Evolutionary conservation across 2,329 filamentous ascomycete species (phyloP), one percentile per base, ranked within the genome.

Genomic region (Seiridium unicorne): DNA sequence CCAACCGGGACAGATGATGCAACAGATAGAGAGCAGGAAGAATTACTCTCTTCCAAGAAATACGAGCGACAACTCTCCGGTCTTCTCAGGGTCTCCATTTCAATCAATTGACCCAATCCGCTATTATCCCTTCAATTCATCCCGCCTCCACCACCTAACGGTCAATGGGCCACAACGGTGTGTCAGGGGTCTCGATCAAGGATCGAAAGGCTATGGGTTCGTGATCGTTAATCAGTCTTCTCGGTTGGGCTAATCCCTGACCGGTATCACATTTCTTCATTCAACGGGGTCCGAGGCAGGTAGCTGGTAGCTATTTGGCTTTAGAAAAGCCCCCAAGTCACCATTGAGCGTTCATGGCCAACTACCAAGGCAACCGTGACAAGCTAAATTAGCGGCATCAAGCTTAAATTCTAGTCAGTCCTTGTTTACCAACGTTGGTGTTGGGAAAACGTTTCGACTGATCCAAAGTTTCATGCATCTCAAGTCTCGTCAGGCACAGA

Each of bases 391-490:
- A 7, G 38, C 38, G 38, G 38, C 13, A 13, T 42, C 38, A 8
- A 42, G 38, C 13, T 42, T 42, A 7, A 7, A 8, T 42, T 7
- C 38, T 8, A 13, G 7, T 42, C 49, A 35, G 38, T 53, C 31
- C 5, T 36, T 10, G 32, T 38, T 5, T 13, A 35, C 49, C 34
- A 8, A 34, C 49, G n/a, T 31, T 26, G 8, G 8, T 35, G 35
- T 35, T 11, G 35, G 10, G 18, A 34, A 55, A 9, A 26, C n/a
- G 53, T 55, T 55, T 55, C 53, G 40, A 44, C 38, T 55, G 40
- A 55, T 26, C 51, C 38, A 6, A 8, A 44, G 53, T 55, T 38
- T 55, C 53, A 55, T 55, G 36, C 53, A 55, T 44, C 35, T 44
- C 38, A 32, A 44, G n/a, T 38, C 13, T 11, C 35, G 9, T 2